phyloP scores from a whole-genome alignment of 345 rosid species.

The Citrus australasica region DNA sequence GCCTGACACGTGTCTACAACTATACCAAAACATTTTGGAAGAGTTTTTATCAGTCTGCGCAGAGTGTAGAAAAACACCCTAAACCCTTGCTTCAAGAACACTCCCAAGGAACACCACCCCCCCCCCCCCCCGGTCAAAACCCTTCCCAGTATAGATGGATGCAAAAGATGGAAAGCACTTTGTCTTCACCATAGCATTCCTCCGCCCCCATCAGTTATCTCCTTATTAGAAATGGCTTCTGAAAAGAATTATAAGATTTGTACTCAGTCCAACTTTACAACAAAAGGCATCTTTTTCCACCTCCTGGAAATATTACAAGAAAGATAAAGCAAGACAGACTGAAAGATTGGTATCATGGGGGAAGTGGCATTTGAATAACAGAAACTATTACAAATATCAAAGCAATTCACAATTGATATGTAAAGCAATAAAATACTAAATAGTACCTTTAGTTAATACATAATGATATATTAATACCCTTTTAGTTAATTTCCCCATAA shows the following conservation, averaged over 20 bases:
- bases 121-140: neutral
- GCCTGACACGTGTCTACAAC: neutral
- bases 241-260: neutral
- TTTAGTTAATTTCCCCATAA: neutral
- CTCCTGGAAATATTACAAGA: neutral
- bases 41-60: neutral
- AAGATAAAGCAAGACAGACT: neutral
- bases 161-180: neutral
- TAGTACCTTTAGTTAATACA: neutral
- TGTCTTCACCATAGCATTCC: neutral
- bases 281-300: neutral
- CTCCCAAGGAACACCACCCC: neutral
- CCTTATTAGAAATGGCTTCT: neutral
- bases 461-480: neutral
- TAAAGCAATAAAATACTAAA: neutral
- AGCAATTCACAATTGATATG: neutral
- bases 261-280: neutral
- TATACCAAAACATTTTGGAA: neutral
- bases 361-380: neutral
- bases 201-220: neutral
- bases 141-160: neutral
- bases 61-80: neutral
- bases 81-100: neutral
- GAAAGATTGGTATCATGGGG: neutral
- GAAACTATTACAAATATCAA: neutral